Conservation (phyloP, 2,329 filamentous ascomycete species). For the Dendrostoma leiphaemia region DNA sequence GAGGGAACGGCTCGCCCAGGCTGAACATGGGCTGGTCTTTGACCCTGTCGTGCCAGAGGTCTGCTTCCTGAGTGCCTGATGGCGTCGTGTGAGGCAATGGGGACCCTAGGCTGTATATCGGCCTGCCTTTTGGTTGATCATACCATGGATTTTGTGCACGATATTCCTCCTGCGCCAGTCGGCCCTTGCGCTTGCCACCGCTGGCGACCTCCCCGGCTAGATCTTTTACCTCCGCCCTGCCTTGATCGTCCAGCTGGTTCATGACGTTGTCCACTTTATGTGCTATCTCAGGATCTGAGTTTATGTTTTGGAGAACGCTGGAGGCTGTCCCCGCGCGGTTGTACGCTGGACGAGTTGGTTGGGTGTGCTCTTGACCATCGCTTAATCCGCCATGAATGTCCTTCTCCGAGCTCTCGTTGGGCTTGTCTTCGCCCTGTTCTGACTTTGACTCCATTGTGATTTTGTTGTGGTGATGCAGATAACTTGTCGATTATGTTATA, state of each 20-base stretch:
- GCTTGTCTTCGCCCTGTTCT: not conserved
- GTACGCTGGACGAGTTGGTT: not conserved
- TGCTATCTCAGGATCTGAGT: constrained; percentile 2
- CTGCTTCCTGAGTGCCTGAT: no score
- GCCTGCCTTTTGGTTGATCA: constrained; percentile 19
- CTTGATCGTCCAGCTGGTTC: constrained; percentile 10
- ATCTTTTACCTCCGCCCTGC: constrained; percentile 3
- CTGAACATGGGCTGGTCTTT: constrained; percentile 26
- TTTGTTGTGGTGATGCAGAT: no score
- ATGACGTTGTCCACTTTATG: constrained; percentile 7
- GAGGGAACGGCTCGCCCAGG: constrained; percentile 24
- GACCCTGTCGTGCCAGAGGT: no score
- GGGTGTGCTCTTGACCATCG: not conserved
- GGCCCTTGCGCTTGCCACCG: constrained; percentile 6
- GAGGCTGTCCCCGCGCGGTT: constrained; percentile 1
- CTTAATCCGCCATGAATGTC: not conserved
- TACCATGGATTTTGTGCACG: constrained; percentile 26
- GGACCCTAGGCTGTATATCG: constrained; percentile 25
- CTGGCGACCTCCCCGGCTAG: constrained; percentile 7
- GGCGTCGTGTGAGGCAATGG: constrained; percentile 23
- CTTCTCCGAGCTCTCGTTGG: not conserved
- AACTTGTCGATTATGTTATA: no score
- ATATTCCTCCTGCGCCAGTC: constrained; percentile 20
- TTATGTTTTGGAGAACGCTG: constrained; percentile 3
- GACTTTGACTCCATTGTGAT: no score